A percentile compares a stretch with the other conserved stretches of the same genome.
Evolutionary conservation across 352 stramenopile species (phyloP).

Genomic region (Thalassiosira oceanica): DNA sequence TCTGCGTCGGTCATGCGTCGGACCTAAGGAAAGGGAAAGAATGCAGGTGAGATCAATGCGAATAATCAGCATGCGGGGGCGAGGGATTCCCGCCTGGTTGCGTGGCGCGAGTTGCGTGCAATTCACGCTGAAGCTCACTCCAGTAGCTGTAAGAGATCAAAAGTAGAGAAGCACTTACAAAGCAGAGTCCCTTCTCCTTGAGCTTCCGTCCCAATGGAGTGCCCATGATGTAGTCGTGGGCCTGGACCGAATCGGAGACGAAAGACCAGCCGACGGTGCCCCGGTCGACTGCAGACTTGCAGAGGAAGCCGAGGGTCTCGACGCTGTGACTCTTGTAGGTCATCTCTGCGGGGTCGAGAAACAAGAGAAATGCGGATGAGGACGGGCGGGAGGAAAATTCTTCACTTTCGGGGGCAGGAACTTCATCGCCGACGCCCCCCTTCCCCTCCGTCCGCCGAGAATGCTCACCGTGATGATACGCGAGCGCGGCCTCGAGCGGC

Average conservation of each 20-base stretch:
- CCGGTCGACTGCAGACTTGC: not conserved
- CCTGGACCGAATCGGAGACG: slow-evolving; percentile 18
- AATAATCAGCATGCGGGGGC: no score
- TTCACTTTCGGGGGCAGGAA: no score
- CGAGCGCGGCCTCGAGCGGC: slow-evolving; percentile 2
- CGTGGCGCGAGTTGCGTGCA: no score
- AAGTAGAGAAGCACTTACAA: slow-evolving; percentile 1
- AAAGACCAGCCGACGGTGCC: slow-evolving; percentile 14
- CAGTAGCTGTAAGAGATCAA: no score
- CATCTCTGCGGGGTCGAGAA: no score
- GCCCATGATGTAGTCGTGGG: slow-evolving; percentile 14
- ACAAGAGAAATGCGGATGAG: no score
- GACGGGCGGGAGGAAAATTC: no score
- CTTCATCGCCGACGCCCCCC: no score
- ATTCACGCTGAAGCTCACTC: no score
- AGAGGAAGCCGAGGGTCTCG: slow-evolving; percentile 14
- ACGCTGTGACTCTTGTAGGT: slow-evolving; percentile 20
- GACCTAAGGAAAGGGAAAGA: not conserved
- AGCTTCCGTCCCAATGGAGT: slow-evolving; percentile 12
- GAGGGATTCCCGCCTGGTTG: no score
- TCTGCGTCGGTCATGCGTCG: slow-evolving; percentile 23
- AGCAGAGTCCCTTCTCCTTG: slow-evolving; percentile 20
- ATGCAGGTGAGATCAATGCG: no score
- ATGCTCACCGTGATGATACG: slow-evolving; percentile 24
- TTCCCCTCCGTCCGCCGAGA: no score